Evolutionary conservation across 805 yeast species (phyloP).

Genomic region (Nakazawaea anatomiae): DNA sequence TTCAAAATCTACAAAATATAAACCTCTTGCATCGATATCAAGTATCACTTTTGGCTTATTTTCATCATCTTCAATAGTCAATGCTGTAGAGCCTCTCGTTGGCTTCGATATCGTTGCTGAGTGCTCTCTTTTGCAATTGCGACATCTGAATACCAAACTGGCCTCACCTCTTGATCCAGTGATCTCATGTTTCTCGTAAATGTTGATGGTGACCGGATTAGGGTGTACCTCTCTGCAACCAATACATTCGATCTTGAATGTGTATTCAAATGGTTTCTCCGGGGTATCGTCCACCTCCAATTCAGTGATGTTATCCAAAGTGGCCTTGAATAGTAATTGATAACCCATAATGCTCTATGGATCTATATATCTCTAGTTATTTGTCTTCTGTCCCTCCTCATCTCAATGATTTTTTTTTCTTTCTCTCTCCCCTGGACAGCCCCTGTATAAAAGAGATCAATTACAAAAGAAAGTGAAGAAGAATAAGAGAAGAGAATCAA

Average conservation of each 20-base stretch:
- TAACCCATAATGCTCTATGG: constrained; percentile 15
- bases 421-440: too few relatives aligned
- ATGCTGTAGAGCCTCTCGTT: constrained; percentile 20
- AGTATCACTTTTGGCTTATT: constrained; percentile 43
- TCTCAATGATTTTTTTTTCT: too few relatives aligned
- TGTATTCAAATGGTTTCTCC: constrained; percentile 63
- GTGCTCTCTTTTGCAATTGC: constrained; percentile 42
- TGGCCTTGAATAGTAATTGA: constrained; percentile 28
- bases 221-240: constrained; percentile 74
- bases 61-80: constrained; percentile 29
- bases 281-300: constrained; percentile 52
- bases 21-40: constrained; percentile 81
- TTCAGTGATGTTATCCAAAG: constrained; percentile 28
- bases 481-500: neutral
- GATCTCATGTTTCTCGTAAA: constrained; percentile 59
- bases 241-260: constrained; percentile 69
- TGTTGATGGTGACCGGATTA: constrained; percentile 63
- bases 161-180: constrained; percentile 78
- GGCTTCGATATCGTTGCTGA: constrained; percentile 11
- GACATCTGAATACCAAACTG: constrained; percentile 73
- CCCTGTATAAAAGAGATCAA: too few relatives aligned
- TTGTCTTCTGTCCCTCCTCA: too few relatives aligned
- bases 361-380: neutral
- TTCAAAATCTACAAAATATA: constrained; percentile 62
- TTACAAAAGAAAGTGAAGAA: neutral